phyloP scores from a whole-genome alignment of 208 protist genomes.

The Leishmania tarentolae region DNA sequence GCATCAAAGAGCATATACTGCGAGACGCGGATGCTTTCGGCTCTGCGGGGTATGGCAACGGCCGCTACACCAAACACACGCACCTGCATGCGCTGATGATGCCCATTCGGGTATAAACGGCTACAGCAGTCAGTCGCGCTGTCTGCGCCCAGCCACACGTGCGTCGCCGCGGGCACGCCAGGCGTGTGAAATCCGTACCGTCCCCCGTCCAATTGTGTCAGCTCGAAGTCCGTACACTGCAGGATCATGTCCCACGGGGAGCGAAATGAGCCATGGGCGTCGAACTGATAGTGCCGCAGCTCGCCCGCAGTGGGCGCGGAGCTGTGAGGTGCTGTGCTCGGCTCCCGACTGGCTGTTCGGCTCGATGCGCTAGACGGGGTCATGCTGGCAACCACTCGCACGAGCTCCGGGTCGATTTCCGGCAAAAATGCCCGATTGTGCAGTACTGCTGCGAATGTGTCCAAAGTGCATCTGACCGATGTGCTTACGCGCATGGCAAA shows the following conservation, averaged over 20 bases:
- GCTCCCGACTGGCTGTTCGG: not conserved
- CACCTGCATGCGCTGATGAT: conserved; percentile 16
- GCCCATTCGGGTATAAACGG: conserved; percentile 13
- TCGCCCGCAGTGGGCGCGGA: not conserved
- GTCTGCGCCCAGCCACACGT: conserved; percentile 31
- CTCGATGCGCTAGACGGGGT: not conserved
- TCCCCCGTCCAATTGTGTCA: conserved; percentile 17
- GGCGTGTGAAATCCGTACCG: conserved; percentile 41
- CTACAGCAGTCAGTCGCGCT: not conserved
- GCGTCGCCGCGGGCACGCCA: conserved; percentile 27
- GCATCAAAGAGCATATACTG: conserved; percentile 36
- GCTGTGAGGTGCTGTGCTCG: not conserved
- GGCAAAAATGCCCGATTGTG: not conserved
- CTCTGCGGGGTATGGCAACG: conserved; percentile 37
- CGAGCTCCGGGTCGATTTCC: conserved; percentile 26
- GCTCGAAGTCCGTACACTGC: conserved; percentile 13
- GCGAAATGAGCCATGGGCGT: not conserved
- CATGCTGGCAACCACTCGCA: conserved; percentile 5
- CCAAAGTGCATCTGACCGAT: conserved; percentile 22
- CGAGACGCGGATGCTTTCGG: conserved; percentile 24
- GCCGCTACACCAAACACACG: conserved; percentile 36
- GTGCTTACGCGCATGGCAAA: conserved; percentile 34
- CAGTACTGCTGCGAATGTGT: conserved; percentile 14
- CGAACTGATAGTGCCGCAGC: conserved; percentile 35
- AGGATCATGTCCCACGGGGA: conserved; percentile 28